Evolutionary conservation across 2,329 filamentous ascomycete species (phyloP).

Genomic region (Scedosporium boydii): DNA sequence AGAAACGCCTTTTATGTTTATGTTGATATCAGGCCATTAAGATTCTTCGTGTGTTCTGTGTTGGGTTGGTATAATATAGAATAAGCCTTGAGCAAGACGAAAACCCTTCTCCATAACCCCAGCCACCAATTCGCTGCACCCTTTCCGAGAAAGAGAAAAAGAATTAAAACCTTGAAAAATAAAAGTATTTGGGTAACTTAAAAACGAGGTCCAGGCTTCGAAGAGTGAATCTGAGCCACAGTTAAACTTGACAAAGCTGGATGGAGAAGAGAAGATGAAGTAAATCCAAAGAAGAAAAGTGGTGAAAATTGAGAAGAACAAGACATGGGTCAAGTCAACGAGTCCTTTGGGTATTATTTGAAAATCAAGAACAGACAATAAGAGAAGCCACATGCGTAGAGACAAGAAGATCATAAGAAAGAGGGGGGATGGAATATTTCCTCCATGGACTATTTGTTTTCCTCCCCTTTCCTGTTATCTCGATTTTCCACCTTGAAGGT

Average conservation of each 20-base stretch:
- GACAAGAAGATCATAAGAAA: neutral
- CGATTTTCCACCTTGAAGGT: neutral
- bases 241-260: neutral
- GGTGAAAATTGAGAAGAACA: neutral
- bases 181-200: neutral
- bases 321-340: neutral
- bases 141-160: constrained; percentile 1
- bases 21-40: neutral
- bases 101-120: neutral
- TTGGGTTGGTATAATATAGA: neutral
- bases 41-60: neutral
- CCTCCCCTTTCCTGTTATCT: neutral
- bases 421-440: neutral
- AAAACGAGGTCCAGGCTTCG: neutral
- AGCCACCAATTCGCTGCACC: neutral
- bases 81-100: neutral
- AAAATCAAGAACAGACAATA: neutral
- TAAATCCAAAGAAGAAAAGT: neutral
- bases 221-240: neutral
- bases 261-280: neutral
- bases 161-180: neutral
- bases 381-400: neutral
- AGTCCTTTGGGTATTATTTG: neutral
- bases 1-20: neutral
- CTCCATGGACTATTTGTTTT: neutral